Evolutionary conservation across 1,284 basidiomycete species (phyloP), one percentile per base, ranked within the genome.

Genomic region (Fomes fomentarius): DNA sequence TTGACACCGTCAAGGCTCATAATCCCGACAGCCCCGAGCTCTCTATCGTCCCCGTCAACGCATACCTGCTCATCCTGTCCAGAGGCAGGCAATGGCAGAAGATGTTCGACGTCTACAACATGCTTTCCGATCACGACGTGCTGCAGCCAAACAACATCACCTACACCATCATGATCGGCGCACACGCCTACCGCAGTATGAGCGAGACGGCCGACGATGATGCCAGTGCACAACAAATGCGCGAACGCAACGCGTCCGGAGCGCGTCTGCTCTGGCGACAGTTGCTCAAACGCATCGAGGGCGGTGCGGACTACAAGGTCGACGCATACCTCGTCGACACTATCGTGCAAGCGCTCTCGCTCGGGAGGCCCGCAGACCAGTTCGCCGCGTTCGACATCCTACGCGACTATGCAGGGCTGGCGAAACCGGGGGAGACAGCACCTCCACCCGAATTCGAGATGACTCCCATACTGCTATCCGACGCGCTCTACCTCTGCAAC

Each of bases 81-180:
- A 76, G 77, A 26, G 77, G 80, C 4, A 78, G 77, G 14, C 68
- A 78, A 9, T 79, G 83, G 57, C 82, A 87, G 59, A 79, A 80
- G 56, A 78, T 89, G 19, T 88, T 89, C 57, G 89, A 91, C 58
- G 80, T 90, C 45, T 91, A 84, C 69, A 82, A 88, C 62, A 74
- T 75, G 15, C 70, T 91, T 65, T 82, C 84, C 50, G 63, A 76
- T 11, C 75, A 80, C 4, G 87, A 86, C 5, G 79, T 78, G 8
- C 66, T 83, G 10, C 74, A 81, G 1, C 80, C 89, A 2, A 74
- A 85, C 59, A 74, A 74, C 42, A 73, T 77, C 56, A 73, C 87
- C 14, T 91, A 81, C 65, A 80, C 84, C 4, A 76, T 80, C 50
- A 80, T 91, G 71, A 80, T 92, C 62, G 71, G 74, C 33, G 79